Base-by-base conservation (phyloP, 2,329 filamentous ascomycete genomes). In the Niveomyces coronatus region DNA sequence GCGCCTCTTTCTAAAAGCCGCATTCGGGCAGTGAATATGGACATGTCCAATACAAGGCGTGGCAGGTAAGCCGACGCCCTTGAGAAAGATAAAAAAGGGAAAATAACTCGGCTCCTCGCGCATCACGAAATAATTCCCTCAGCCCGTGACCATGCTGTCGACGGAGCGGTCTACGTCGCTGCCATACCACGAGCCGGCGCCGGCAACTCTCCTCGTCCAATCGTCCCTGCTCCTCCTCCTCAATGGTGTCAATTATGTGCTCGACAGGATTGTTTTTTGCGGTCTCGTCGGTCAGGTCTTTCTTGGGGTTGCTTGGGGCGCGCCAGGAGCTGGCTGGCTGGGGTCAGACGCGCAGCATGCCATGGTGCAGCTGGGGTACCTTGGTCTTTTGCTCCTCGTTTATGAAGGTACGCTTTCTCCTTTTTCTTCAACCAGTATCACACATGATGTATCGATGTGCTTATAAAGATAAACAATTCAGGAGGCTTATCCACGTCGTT, bases 281-380 rank as follows among this genome's bases (percentile, higher is more conserved):
- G 82, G 82, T 0, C 67, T 87, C 0, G 60, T 87, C 6, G 83
- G 81, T 1, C 80, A 88, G 48, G 67, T 88, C 11, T 61, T 85
- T 7, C 54, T 86, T 14, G 83, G 82, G 10, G 70, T 85, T 8
- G 70, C 76, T 8, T 88, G 73, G 71, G 82, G 82, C 8, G 70
- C 68, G 0, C 82, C 82, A 0, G 79, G 79, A 1, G 71, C 64
- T 3, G 65, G 72, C 52, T 77, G 71, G 69, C 65, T 88, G 0
- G 61, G 64, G 1, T 15, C 40, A 0, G 60, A 67, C 4, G 56
- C 64, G 2, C 68, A 87, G 55, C 50, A 67, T 14, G 63, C 65
- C 0, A 63, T 83, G 19, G 68, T 79, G 16, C 70, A 82, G 42
- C 54, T 87, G 2, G 83, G 83, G 1, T 88, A 87, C 50, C 56